Percentiles rank a stretch among this genome's conserved stretches.
phyloP scores from a whole-genome alignment of 2,329 filamentous ascomycete species.

The Colletotrichum salicis region DNA sequence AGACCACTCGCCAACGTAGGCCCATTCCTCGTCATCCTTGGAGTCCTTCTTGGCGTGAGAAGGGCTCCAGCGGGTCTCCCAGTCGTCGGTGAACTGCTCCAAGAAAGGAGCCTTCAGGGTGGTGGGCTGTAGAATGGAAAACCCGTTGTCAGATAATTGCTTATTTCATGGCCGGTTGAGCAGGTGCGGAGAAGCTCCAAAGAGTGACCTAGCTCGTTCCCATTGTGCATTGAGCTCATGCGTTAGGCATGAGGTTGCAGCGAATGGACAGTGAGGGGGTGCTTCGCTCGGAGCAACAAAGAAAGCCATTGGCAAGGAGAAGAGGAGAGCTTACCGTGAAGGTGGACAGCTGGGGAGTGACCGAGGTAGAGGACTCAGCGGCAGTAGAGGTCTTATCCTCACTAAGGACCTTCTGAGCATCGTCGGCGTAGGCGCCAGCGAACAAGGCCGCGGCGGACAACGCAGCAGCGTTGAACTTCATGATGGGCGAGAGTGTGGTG shows the following conservation, averaged over 20 bases:
- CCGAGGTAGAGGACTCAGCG: slow-evolving; percentile 63
- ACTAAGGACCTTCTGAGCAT: slow-evolving; percentile 66
- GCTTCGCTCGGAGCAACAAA: slow-evolving; percentile 16
- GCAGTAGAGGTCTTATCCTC: slow-evolving; percentile 57
- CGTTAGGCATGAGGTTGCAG: slow-evolving; percentile 7
- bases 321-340: slow-evolving; percentile 80
- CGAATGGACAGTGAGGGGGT: background rate
- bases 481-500: slow-evolving; percentile 56
- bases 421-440: slow-evolving; percentile 76
- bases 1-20: slow-evolving; percentile 95
- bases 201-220: slow-evolving; percentile 26
- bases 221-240: slow-evolving; percentile 19
- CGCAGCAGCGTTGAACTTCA: slow-evolving; percentile 87
- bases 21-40: slow-evolving; percentile 92
- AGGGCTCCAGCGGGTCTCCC: slow-evolving; percentile 92
- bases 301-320: background rate
- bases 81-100: slow-evolving; percentile 98
- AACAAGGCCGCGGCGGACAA: slow-evolving; percentile 79
- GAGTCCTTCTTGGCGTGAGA: slow-evolving; percentile 97
- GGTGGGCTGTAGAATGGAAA: slow-evolving; percentile 72
- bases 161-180: background rate
- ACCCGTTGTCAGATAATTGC: slow-evolving; percentile 8
- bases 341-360: slow-evolving; percentile 75
- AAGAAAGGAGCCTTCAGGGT: slow-evolving; percentile 92
- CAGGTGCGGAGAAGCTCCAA: slow-evolving; percentile 14